phyloP scores from a whole-genome alignment of 139 green algal species.

The Micromonas commoda region DNA sequence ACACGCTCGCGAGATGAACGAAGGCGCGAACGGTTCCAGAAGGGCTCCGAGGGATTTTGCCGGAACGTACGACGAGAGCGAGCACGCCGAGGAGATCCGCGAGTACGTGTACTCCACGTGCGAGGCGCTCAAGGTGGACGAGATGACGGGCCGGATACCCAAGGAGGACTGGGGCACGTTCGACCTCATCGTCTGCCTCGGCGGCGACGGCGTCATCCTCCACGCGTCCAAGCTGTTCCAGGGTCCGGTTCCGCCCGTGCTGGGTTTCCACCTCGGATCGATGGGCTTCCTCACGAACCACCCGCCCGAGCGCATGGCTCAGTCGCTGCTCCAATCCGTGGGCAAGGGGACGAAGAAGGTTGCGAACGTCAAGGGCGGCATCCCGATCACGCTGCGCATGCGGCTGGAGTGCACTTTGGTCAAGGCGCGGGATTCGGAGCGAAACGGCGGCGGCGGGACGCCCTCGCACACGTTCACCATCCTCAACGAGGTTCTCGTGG shows the following conservation, averaged over 20 bases:
- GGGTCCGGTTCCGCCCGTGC: constrained; percentile 50
- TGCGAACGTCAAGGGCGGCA: constrained; percentile 21
- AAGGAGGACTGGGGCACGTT: constrained; percentile 43
- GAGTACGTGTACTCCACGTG: background rate
- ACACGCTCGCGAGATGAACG: no score
- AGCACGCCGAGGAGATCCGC: background rate
- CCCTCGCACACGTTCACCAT: constrained; percentile 20
- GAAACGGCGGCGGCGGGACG: background rate
- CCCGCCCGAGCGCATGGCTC: constrained; percentile 18
- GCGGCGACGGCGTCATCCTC: constrained; percentile 92
- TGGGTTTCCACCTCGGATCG: constrained; percentile 94
- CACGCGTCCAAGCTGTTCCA: constrained; percentile 80
- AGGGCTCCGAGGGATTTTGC: background rate
- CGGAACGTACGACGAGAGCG: no score
- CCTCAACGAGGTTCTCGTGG: constrained; percentile 47
- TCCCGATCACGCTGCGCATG: constrained; percentile 89
- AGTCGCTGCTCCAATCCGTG: background rate
- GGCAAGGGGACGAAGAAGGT: background rate
- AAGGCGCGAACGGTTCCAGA: background rate
- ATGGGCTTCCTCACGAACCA: constrained; percentile 95
- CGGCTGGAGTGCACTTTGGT: constrained; percentile 63
- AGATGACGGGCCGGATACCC: background rate
- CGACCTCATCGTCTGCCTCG: constrained; percentile 94
- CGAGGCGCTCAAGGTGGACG: background rate
- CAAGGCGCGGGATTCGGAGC: background rate